Conservation (phyloP, 164 flowering plant genomes). For the Malania oleifera region DNA sequence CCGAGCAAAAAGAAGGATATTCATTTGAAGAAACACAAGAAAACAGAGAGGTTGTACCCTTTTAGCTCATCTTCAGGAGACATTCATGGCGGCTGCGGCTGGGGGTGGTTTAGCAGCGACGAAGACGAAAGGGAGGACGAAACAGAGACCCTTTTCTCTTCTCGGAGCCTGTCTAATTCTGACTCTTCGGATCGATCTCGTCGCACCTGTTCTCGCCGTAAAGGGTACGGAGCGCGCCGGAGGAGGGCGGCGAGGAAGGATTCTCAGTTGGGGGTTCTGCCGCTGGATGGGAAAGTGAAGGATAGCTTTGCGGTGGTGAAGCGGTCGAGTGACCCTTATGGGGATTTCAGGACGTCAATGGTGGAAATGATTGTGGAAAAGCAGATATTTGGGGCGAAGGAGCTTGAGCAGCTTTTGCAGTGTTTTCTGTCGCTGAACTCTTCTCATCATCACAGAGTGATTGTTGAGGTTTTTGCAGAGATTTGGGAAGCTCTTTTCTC, state of each 20-base stretch:
- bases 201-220: conserved; percentile 18
- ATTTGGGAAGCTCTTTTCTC: conserved; percentile 67
- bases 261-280: conserved; percentile 19
- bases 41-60: not conserved
- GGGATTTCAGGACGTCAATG: conserved; percentile 74
- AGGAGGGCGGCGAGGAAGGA: conserved; percentile 10
- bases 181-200: conserved; percentile 40
- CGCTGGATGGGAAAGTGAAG: conserved; percentile 26
- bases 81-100: not conserved
- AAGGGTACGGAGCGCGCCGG: conserved; percentile 3
- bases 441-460: conserved; percentile 48
- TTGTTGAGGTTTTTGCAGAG: conserved; percentile 64
- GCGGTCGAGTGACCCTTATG: conserved; percentile 57
- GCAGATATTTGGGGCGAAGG: conserved; percentile 49
- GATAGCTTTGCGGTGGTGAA: conserved; percentile 74
- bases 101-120: conserved; percentile 48
- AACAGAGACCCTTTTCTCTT: conserved; percentile 45
- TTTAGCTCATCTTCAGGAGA: conserved; percentile 18
- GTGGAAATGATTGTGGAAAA: conserved; percentile 83
- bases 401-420: conserved; percentile 56
- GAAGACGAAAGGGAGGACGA: conserved; percentile 33
- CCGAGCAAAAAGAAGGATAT: conserved; percentile 10
- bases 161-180: conserved; percentile 38
- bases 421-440: conserved; percentile 71
- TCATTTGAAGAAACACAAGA: conserved; percentile 5